Evolutionary conservation across 176 grass and related monocot species (phyloP).

Genomic region (Canna indica): DNA sequence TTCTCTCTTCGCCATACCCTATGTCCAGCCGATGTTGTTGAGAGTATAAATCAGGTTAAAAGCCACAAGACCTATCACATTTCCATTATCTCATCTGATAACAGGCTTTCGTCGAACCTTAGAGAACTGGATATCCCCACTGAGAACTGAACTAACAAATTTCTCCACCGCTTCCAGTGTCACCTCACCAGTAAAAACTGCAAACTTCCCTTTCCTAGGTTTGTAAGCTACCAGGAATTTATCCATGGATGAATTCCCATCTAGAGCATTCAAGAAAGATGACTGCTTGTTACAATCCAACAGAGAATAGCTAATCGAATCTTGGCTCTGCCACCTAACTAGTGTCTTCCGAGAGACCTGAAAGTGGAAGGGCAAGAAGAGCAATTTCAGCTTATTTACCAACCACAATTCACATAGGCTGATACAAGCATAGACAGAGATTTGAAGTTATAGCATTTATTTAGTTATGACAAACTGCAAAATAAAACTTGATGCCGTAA

Average conservation of each 20-base stretch:
- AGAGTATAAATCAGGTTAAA: too few relatives aligned
- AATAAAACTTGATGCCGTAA: background rate
- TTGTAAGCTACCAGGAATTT: slow-evolving; percentile 73
- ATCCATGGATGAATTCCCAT: slow-evolving; percentile 44
- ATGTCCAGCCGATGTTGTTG: too few relatives aligned
- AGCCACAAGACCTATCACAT: too few relatives aligned
- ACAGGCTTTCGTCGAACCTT: slow-evolving; percentile 39
- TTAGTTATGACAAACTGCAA: background rate
- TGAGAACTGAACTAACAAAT: slow-evolving; percentile 65
- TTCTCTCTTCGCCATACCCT: too few relatives aligned
- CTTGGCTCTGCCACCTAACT: slow-evolving; percentile 42
- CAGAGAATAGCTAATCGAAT: slow-evolving; percentile 42
- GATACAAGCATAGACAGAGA: background rate
- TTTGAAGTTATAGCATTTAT: background rate
- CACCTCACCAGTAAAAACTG: slow-evolving; percentile 28
- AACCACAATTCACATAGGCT: background rate
- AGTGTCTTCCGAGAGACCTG: slow-evolving; percentile 87
- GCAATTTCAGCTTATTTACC: background rate
- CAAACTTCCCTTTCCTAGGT: slow-evolving; percentile 50
- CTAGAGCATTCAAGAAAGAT: slow-evolving; percentile 48
- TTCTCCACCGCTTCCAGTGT: slow-evolving; percentile 68
- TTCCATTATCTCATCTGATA: slow-evolving; percentile 35
- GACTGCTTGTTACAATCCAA: slow-evolving; percentile 64
- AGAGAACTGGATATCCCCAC: slow-evolving; percentile 61
- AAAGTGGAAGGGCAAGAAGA: slow-evolving; percentile 14